These are phyloP conservation scores for Thozetella sp. DNA, from an alignment of 495 filamentous ascomycete genomes.

Conservation along the genomic window DNA sequence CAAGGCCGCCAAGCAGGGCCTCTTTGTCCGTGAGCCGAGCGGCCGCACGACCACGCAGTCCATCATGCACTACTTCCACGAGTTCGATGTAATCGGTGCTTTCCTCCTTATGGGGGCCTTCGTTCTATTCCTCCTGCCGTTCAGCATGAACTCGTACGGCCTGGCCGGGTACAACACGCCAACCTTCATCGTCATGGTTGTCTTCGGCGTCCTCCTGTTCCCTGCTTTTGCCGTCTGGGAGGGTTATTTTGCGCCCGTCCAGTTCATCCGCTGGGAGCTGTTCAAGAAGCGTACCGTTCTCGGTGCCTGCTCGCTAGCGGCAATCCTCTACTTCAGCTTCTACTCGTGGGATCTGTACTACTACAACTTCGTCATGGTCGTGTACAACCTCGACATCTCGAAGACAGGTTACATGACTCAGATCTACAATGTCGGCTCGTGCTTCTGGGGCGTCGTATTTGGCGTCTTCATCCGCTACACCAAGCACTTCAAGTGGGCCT, in stretches of 20 bases:
- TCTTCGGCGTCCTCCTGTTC: constrained; percentile 58
- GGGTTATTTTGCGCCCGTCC: constrained; percentile 44
- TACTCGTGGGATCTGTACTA: constrained; percentile 66
- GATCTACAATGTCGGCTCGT: constrained; percentile 68
- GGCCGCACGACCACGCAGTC: constrained; percentile 44
- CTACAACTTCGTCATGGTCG: constrained; percentile 65
- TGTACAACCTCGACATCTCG: constrained; percentile 54
- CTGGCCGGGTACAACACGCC: constrained; percentile 43
- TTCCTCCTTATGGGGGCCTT: constrained; percentile 59
- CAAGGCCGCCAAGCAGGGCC: constrained; percentile 53
- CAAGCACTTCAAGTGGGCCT: constrained; percentile 57
- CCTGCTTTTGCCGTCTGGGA: constrained; percentile 61
- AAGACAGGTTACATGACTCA: constrained; percentile 63
- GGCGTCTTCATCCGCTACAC: constrained; percentile 53
- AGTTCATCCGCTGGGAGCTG: constrained; percentile 59
- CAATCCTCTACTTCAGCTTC: constrained; percentile 57
- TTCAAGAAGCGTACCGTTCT: constrained; percentile 61
- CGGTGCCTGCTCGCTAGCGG: constrained; percentile 55
- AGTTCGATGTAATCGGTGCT: constrained; percentile 61
- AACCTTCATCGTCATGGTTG: constrained; percentile 53
- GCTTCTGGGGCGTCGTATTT: constrained; percentile 54
- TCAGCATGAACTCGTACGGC: constrained; percentile 49
- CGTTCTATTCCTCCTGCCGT: constrained; percentile 63
- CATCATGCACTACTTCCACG: constrained; percentile 49
- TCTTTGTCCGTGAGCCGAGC: constrained; percentile 40